Conservation (phyloP, 805 yeast genomes). For the Ogataea neopini region DNA sequence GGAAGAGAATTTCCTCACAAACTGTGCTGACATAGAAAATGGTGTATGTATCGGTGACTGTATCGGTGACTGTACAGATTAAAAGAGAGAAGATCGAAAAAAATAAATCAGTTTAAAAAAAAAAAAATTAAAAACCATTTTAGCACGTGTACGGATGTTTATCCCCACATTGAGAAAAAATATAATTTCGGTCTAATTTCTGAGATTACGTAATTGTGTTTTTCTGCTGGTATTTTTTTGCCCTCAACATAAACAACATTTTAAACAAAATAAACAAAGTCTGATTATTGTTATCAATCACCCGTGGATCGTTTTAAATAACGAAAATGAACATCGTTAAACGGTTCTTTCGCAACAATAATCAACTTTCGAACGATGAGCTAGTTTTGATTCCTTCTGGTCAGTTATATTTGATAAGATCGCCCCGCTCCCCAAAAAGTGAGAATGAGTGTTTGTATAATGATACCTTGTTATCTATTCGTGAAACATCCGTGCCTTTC, state of each 20-base stretch:
- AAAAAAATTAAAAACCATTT: background rate
- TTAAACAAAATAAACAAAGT: conserved; percentile 3
- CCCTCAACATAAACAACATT: conserved; percentile 7
- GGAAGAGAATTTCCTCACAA: conserved; percentile 3
- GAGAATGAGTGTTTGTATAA: conserved; percentile 79
- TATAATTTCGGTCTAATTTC: too few relatives aligned
- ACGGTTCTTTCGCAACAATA: conserved; percentile 43
- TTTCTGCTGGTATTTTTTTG: conserved; percentile 5
- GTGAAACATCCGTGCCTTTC: conserved; percentile 64
- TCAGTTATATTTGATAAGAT: conserved; percentile 68
- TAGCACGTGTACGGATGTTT: too few relatives aligned
- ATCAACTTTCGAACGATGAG: conserved; percentile 52
- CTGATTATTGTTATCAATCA: background rate
- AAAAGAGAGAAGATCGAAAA: background rate
- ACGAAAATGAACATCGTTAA: conserved; percentile 67
- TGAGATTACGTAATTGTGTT: background rate
- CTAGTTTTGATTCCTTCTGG: conserved; percentile 76
- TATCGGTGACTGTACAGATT: background rate
- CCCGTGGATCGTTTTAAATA: background rate
- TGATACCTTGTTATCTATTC: conserved; percentile 74
- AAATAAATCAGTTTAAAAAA: background rate
- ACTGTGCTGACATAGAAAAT: background rate
- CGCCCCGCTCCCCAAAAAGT: conserved; percentile 83
- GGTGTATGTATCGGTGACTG: background rate
- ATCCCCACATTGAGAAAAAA: background rate